phyloP scores from a whole-genome alignment of 2,329 filamentous ascomycete species.

The Penicillium sp. region DNA sequence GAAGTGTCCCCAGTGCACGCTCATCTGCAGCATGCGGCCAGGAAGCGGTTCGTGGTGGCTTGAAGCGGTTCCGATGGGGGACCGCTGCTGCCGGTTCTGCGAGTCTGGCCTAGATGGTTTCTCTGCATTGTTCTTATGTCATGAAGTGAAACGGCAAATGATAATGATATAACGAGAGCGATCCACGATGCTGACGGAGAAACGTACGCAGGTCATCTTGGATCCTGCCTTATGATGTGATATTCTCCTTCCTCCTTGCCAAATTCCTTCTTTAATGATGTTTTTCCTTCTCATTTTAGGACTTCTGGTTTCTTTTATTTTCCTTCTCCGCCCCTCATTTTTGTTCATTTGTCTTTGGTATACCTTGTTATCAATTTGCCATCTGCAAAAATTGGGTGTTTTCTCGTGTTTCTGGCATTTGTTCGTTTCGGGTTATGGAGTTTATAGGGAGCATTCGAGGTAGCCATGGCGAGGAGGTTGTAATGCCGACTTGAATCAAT shows the following conservation, averaged over 20 bases:
- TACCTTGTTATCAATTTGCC: neutral
- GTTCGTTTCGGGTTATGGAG: conserved; percentile 7
- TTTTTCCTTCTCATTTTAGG: neutral
- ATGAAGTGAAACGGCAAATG: conserved; percentile 9
- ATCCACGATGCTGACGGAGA: neutral
- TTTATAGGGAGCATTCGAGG: conserved; percentile 1
- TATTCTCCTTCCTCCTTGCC: neutral
- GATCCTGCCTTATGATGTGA: neutral
- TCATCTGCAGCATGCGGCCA: conserved; percentile 47
- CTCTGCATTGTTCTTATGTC: neutral
- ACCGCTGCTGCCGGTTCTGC: conserved; percentile 41
- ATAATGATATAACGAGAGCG: conserved; percentile 6
- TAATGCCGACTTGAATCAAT: conserved; percentile 14
- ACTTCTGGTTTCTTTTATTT: neutral
- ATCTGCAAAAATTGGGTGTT: conserved; percentile 17
- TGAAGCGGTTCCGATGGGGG: conserved; percentile 50
- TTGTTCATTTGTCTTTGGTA: neutral
- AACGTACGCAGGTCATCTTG: neutral
- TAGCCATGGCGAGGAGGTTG: neutral
- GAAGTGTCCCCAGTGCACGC: conserved; percentile 31
- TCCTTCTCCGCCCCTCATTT: neutral
- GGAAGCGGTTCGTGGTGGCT: conserved; percentile 50
- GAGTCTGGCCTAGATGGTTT: conserved; percentile 36
- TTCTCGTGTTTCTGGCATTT: neutral
- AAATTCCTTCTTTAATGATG: neutral